Conservation (phyloP, 495 filamentous ascomycete genomes). For the Aeminium ludgeri region DNA sequence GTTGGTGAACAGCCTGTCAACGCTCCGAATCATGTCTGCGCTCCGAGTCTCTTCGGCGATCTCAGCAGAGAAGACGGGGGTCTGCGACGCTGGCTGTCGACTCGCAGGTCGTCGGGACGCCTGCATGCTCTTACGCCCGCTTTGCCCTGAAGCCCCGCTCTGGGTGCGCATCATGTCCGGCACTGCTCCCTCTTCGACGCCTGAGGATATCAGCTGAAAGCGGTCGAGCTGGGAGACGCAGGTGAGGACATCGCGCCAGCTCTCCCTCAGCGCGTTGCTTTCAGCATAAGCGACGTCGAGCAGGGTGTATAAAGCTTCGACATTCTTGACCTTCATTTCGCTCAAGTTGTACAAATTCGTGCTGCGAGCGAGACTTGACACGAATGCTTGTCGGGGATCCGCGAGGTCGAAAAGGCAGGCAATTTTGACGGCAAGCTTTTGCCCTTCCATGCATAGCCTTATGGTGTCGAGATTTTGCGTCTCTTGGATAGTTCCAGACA, state of each 20-base stretch:
- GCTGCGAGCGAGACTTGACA: conserved; percentile 79
- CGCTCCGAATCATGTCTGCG: conserved; percentile 76
- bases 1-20: conserved; percentile 91
- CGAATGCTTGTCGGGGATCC: conserved; percentile 82
- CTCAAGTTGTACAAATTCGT: conserved; percentile 89
- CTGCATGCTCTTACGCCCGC: conserved; percentile 46
- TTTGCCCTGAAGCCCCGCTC: conserved; percentile 26
- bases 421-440: conserved; percentile 81
- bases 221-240: conserved; percentile 94
- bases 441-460: conserved; percentile 80
- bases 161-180: conserved; percentile 83
- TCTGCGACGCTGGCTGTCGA: conserved; percentile 37
- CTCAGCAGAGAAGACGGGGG: conserved; percentile 57
- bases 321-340: conserved; percentile 91
- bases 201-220: conserved; percentile 83
- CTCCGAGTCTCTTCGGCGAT: conserved; percentile 85
- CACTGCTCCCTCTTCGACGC: conserved; percentile 79
- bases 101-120: conserved; percentile 43
- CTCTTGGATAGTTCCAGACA: conserved; percentile 82
- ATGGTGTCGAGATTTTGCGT: conserved; percentile 82
- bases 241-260: conserved; percentile 88
- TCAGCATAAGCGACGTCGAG: conserved; percentile 85
- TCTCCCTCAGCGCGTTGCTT: conserved; percentile 71
- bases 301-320: conserved; percentile 80
- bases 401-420: conserved; percentile 86